These are phyloP conservation scores for Dorcoceras hygrometricum DNA, from an alignment of 257 asterid genomes.

Conservation along the genomic window DNA sequence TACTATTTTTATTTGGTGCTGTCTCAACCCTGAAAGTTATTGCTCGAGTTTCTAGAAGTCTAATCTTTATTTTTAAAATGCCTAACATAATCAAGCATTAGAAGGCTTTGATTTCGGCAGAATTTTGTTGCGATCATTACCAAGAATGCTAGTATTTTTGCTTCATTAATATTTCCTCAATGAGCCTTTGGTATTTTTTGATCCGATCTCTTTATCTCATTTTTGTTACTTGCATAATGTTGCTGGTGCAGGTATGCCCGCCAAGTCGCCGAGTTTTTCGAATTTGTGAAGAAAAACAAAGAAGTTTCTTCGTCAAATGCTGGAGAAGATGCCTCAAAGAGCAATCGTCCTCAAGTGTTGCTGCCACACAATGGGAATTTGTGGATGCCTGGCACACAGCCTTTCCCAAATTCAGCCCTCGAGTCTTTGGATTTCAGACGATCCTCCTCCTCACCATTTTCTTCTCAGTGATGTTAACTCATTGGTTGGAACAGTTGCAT, in stretches of 20 bases:
- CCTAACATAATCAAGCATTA: not conserved
- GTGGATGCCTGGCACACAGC: constrained; percentile 66
- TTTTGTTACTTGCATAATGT: not conserved
- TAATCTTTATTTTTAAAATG: not conserved
- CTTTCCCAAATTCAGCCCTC: constrained; percentile 53
- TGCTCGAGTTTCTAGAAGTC: not conserved
- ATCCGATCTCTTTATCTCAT: not conserved
- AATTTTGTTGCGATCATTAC: not conserved
- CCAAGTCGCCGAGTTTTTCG: constrained; percentile 92
- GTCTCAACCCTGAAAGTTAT: not conserved
- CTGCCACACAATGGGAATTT: constrained; percentile 54
- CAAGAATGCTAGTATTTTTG: not conserved
- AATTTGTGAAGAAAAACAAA: constrained; percentile 74
- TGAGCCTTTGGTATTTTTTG: not conserved
- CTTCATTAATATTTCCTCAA: not conserved
- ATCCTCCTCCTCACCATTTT: constrained; percentile 16
- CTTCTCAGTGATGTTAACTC: not conserved
- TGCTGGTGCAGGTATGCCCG: constrained; percentile 74
- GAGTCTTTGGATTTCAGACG: constrained; percentile 56
- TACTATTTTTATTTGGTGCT: not conserved
- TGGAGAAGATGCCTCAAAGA: constrained; percentile 36
- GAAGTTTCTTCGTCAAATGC: constrained; percentile 35
- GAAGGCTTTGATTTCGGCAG: not conserved
- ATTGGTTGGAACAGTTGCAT: not conserved
- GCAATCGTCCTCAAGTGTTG: constrained; percentile 42